Evolutionary conservation across 1,284 basidiomycete species (phyloP), one percentile per base, ranked within the genome.

Genomic region (Rhodotorula sp.): DNA sequence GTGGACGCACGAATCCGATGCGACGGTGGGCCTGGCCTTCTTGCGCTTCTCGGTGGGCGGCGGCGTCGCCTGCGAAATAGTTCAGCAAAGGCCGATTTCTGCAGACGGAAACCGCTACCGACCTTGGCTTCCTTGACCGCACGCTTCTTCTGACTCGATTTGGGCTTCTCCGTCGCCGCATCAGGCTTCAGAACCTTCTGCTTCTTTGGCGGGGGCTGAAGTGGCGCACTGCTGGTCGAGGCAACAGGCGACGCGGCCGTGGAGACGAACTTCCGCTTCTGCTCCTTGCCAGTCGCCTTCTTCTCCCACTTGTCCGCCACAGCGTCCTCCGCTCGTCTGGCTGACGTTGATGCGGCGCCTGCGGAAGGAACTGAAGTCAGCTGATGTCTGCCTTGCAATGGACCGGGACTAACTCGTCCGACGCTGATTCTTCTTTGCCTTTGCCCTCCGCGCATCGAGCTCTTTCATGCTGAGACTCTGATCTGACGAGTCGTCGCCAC

Each of bases 261-360:
- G 29, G 58, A 49, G 46, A n/a, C 60, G 51, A 9, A 13, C 39
- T 44, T 44, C 19, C 7, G 11, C 9, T 30, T 13, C 7, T 27
- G 44, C 4, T 56, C 46, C 52, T 58, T 52, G 30, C 59, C 59
- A 51, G 17, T 24, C n/a, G 34, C 51, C 63, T 70, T 70, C 34
- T 62, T 39, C 36, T 70, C 68, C 68, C 68, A 70, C 48, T 70
- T 70, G 27, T 47, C 29, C 0, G 68, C 68, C 22, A 70, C 68
- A n/a, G n/a, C 34, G 17, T 59, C 52, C 32, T 70, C 68, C 34
- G 30, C 56, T 8, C 56, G 51, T 15, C 30, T 46, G 6, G 32
- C 13, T 7, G 39, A 44, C 11, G 39, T 44, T 17, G 39, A 44
- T 44, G 39, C 11, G 13, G 39, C 19, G 39, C 39, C 39, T 44